Percentiles rank a stretch among this genome's conserved stretches.
Conservation (phyloP, 257 asterid genomes). For the Fraxinus quadrangulata region DNA sequence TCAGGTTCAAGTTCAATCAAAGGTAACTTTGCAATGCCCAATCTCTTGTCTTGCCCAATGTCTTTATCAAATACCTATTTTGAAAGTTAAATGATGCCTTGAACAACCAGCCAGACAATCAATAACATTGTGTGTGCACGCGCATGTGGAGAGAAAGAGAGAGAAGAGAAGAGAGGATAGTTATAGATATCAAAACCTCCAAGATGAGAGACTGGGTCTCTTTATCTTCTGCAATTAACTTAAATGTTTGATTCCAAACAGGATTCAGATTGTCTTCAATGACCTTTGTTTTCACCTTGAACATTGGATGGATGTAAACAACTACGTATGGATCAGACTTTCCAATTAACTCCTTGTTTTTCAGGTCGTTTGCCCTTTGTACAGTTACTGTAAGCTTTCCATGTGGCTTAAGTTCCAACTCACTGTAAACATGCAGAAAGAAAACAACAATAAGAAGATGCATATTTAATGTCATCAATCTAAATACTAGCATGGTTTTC, state of each 20-base stretch:
- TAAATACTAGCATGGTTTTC: background rate
- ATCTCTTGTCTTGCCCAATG: slow-evolving; percentile 71
- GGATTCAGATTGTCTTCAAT: slow-evolving; percentile 92
- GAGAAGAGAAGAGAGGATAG: background rate
- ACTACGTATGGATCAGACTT: slow-evolving; percentile 93
- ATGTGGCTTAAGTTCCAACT: slow-evolving; percentile 96
- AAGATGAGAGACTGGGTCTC: slow-evolving; percentile 80
- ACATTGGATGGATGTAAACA: slow-evolving; percentile 73
- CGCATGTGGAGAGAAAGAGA: background rate
- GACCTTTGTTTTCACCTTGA: slow-evolving; percentile 86
- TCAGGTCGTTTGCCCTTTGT: slow-evolving; percentile 67
- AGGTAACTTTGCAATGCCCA: slow-evolving; percentile 65
- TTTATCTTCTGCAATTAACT: slow-evolving; percentile 90
- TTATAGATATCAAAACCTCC: slow-evolving; percentile 59
- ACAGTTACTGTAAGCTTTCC: slow-evolving; percentile 75
- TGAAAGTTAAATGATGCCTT: background rate
- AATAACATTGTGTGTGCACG: background rate
- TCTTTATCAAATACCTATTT: slow-evolving; percentile 80
- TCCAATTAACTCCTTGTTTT: slow-evolving; percentile 92
- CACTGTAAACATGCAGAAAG: slow-evolving; percentile 51
- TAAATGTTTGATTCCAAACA: slow-evolving; percentile 78
- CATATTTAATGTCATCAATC: background rate
- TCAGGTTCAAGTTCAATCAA: slow-evolving; percentile 57
- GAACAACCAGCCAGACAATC: background rate
- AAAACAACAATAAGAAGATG: slow-evolving; percentile 12